Evolutionary conservation across 306 rosid species (phyloP).

Genomic region (Cucurbita ficifolia): DNA sequence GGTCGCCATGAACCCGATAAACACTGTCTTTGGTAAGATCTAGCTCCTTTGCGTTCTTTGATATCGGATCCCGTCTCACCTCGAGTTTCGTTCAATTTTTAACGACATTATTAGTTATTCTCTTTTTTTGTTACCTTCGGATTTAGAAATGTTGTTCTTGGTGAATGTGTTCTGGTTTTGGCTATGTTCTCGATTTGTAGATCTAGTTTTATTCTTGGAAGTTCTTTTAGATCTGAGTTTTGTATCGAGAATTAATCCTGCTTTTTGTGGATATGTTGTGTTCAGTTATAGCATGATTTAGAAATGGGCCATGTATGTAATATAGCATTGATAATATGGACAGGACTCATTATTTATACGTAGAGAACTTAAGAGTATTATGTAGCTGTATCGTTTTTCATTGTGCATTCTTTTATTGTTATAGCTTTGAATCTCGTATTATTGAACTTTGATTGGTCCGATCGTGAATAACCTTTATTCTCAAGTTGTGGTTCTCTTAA

Average conservation of each 20-base stretch:
- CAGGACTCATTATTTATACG: too few species aligned
- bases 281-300: background rate
- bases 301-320: background rate
- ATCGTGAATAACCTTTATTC: background rate
- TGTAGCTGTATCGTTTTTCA: background rate
- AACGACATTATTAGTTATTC: background rate
- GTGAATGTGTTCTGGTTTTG: background rate
- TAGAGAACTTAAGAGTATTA: background rate
- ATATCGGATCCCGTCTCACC: too few species aligned
- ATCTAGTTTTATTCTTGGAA: background rate
- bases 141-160: background rate
- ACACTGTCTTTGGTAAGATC: slow-evolving; percentile 52
- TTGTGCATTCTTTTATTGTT: too few species aligned
- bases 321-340: background rate
- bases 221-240: background rate
- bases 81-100: too few species aligned
- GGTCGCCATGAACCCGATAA: slow-evolving; percentile 48
- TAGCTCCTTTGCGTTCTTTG: background rate
- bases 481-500: too few species aligned
- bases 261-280: background rate
- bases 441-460: background rate
- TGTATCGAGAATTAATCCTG: background rate
- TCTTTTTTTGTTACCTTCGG: background rate
- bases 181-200: background rate
- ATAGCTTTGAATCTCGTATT: background rate